Percentiles rank a stretch among this genome's conserved stretches.
Evolutionary conservation across 2,329 filamentous ascomycete species (phyloP).

Genomic region (Nectriaceae sp.): DNA sequence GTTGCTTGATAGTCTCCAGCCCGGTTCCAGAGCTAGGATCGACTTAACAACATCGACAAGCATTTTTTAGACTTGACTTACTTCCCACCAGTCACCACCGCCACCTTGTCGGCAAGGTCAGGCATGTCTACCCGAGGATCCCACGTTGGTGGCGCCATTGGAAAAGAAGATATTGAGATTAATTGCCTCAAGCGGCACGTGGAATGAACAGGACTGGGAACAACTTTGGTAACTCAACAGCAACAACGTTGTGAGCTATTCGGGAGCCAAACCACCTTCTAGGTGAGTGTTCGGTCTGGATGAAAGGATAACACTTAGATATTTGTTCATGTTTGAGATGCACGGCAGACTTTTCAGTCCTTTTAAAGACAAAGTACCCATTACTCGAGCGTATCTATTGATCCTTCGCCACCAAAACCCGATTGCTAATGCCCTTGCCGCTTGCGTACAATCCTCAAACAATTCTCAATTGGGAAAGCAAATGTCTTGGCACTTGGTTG

Average conservation of each 20-base stretch:
- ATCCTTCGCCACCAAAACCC: not conserved
- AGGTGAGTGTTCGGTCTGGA: not conserved
- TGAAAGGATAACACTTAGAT: not conserved
- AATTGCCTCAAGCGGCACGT: not conserved
- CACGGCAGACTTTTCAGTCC: not conserved
- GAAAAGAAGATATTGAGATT: not conserved
- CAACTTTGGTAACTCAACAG: not conserved
- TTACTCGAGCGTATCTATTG: not conserved
- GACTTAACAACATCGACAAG: not conserved
- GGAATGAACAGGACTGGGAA: not conserved
- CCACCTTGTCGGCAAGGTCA: constrained; percentile 24
- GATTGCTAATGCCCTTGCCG: not conserved
- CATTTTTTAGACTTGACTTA: constrained; percentile 8
- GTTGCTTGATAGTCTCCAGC: constrained; percentile 22
- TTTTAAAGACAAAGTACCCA: not conserved
- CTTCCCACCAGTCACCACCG: constrained; percentile 29
- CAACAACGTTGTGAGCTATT: not conserved
- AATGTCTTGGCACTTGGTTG: constrained; percentile 1
- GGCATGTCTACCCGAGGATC: constrained; percentile 13
- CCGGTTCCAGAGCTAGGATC: constrained; percentile 24
- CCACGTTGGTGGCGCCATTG: not conserved
- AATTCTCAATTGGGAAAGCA: constrained; percentile 1
- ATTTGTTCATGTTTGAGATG: not conserved
- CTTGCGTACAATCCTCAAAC: not conserved
- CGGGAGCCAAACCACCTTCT: not conserved